Percentiles rank a stretch among this genome's conserved stretches.
phyloP scores from a whole-genome alignment of 176 grass and related monocot genomes.

The Luzula sylvatica region DNA sequence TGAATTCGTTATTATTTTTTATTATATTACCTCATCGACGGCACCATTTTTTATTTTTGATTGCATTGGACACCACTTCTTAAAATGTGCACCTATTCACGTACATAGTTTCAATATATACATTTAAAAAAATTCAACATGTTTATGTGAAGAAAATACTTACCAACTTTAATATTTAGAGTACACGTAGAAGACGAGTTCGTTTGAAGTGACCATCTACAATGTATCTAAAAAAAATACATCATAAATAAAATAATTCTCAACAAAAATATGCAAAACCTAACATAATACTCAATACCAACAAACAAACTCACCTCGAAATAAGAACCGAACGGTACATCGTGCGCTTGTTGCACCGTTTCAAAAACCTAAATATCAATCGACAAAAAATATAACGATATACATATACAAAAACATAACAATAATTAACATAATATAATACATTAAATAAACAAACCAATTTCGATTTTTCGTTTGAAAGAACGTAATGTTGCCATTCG shows the following conservation, averaged over 20 bases:
- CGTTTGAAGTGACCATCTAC: conserved; percentile 70
- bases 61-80: conserved; percentile 99
- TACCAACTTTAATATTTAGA: conserved; percentile 82
- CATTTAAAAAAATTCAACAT: no score
- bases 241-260: not conserved
- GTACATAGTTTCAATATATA: no score
- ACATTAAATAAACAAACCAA: conserved; percentile 42
- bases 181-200: conserved; percentile 41
- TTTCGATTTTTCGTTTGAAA: conserved; percentile 68
- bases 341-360: conserved; percentile 92
- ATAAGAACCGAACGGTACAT: conserved; percentile 93
- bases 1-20: not conserved
- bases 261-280: conserved; percentile 1
- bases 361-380: conserved; percentile 74
- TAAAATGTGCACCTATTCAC: conserved; percentile 93
- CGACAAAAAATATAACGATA: no score
- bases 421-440: no score
- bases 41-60: conserved; percentile 97
- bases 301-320: conserved; percentile 59
- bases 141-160: conserved; percentile 24
- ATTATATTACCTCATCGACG: conserved; percentile 63
- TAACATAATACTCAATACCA: not conserved
- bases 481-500: conserved; percentile 82
- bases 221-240: conserved; percentile 69
- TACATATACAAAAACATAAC: no score